Evolutionary conservation across 2,329 filamentous ascomycete species (phyloP), one percentile per base, ranked within the genome.

Genomic region (Corinectria fuckeliana): DNA sequence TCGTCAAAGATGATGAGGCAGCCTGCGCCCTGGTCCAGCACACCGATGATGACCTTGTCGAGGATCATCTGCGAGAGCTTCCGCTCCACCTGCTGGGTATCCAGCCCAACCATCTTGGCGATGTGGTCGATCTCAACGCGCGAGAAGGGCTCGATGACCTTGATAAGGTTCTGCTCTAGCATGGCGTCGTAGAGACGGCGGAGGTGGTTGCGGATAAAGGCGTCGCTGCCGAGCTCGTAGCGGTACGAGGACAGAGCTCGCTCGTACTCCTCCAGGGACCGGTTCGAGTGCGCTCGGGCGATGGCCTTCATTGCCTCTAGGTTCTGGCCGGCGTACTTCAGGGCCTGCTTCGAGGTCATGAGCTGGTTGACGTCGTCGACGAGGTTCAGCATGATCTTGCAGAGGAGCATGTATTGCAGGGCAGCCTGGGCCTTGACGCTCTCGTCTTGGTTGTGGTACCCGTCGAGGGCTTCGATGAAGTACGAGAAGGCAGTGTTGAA

Each of bases 51-150:
- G 72, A 98, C 92, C 84, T 97, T 97, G 82, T 99, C 95, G 60
- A 99, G 85, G 73, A 99, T 99, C 96, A 99, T 99, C 84, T 99
- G 96, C 44, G 92, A 96, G 64, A 99, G 85, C 85, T 99, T 99
- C 71, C 93, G 88, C 86, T 99, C 96, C 60, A 99, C 95, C 81
- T 98, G 94, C 77, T 92, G 90, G 23, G 92, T 96, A 76, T 98
- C 95, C 63, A 99, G 84, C 36, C 94, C 93, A 51, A 99, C 95
- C 90, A 98, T 96, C 82, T 95, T 93, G 69, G 95, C 94, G 71
- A 99, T 92, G 76, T 99, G 95, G 70, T 90, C 91, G 71, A 99
- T 96, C 80, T 99, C 95, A 53, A 99, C 95, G 63, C 93, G 88
- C 72, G 92, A 96, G 81, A 98, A 99, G 20, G 95, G 95, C 84